Evolutionary conservation across 2,329 filamentous ascomycete genomes (phyloP).

Genomic region (Ophiobolus disseminans): DNA sequence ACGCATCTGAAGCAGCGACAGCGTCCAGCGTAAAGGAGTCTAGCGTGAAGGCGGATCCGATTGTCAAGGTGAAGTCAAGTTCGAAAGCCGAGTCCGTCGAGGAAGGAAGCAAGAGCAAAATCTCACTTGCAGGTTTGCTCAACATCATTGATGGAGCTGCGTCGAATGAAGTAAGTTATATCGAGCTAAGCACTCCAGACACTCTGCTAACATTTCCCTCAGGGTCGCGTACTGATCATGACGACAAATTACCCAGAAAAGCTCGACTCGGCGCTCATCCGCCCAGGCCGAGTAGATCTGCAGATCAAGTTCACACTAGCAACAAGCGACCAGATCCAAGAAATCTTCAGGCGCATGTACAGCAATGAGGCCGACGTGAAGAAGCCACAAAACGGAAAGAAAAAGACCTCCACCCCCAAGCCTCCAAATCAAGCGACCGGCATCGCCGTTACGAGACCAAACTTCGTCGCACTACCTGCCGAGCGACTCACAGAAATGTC

Average conservation of each 20-base stretch:
- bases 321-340: slow-evolving; percentile 7
- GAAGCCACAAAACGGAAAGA: slow-evolving; percentile 50
- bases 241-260: slow-evolving; percentile 34
- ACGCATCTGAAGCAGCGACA: too few relatives aligned
- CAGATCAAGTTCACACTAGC: slow-evolving; percentile 31
- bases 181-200: not conserved
- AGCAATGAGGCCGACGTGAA: not conserved
- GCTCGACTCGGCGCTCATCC: slow-evolving; percentile 62
- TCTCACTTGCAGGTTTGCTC: slow-evolving; percentile 78
- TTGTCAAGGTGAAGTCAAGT: not conserved
- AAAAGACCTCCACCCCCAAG: not conserved
- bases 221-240: slow-evolving; percentile 33
- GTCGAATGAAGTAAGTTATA: slow-evolving; percentile 64
- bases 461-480: too few relatives aligned
- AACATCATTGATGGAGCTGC: slow-evolving; percentile 86
- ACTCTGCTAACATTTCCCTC: not conserved
- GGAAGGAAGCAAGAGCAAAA: slow-evolving; percentile 50
- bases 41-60: not conserved
- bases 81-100: not conserved
- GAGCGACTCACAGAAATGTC: not conserved
- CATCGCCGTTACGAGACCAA: too few relatives aligned
- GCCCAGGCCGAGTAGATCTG: slow-evolving; percentile 66
- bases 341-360: slow-evolving; percentile 33
- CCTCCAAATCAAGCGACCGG: too few relatives aligned
- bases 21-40: not conserved